Percentiles rank a stretch among this genome's conserved stretches.
Evolutionary conservation across 768 basidiomycete genomes (phyloP).

Genomic region (Macrolepiota albuminosa): DNA sequence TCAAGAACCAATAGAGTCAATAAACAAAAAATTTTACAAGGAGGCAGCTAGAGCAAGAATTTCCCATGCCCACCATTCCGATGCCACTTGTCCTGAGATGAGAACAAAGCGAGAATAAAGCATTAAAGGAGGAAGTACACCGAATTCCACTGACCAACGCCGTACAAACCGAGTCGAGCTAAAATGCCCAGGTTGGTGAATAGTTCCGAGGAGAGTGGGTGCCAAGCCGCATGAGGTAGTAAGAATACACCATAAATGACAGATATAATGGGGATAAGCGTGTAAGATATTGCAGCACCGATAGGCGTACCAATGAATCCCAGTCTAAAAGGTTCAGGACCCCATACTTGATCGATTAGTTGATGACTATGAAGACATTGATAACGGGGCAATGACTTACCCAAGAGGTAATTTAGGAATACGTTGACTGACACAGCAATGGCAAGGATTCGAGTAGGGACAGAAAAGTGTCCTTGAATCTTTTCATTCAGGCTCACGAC

Average conservation of each 20-base stretch:
- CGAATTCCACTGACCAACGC: constrained; percentile 45
- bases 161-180: constrained; percentile 70
- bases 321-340: constrained; percentile 31
- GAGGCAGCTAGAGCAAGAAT: constrained; percentile 18
- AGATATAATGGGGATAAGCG: constrained; percentile 62
- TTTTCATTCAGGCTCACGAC: neutral
- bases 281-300: constrained; percentile 83
- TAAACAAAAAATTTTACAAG: constrained; percentile 24
- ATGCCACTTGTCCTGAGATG: constrained; percentile 60
- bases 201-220: constrained; percentile 57
- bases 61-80: constrained; percentile 39
- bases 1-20: neutral
- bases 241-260: constrained; percentile 57
- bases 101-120: neutral
- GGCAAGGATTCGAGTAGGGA: constrained; percentile 79
- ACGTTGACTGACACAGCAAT: constrained; percentile 82
- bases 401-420: constrained; percentile 75
- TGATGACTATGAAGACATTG: neutral
- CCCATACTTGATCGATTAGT: constrained; percentile 57
- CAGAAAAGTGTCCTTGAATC: constrained; percentile 67
- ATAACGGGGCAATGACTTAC: constrained; percentile 28
- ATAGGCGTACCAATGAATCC: constrained; percentile 92
- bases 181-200: constrained; percentile 67
- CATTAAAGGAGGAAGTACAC: neutral
- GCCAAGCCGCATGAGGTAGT: constrained; percentile 71